Conservation (phyloP, 306 rosid species). For the Dicorynia guianensis region DNA sequence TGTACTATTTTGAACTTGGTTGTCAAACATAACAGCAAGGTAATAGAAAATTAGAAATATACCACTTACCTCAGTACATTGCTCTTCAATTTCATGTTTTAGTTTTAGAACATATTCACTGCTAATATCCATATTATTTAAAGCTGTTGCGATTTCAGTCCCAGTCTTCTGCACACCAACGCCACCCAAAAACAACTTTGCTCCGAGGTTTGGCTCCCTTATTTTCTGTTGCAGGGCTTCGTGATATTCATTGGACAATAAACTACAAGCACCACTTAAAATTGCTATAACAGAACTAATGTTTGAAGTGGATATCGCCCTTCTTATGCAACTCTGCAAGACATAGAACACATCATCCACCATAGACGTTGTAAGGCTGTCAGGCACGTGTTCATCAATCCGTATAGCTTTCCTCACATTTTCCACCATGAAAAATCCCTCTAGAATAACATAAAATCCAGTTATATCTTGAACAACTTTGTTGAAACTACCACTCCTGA, state of each 20-base stretch:
- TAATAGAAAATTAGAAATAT: constrained; percentile 34
- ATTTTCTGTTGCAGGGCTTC: constrained; percentile 86
- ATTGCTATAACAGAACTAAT: constrained; percentile 90
- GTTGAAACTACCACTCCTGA: constrained; percentile 87
- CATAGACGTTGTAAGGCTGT: constrained; percentile 94
- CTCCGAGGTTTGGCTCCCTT: constrained; percentile 94
- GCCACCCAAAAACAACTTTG: constrained; percentile 91
- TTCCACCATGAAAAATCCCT: constrained; percentile 98
- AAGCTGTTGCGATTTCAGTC: constrained; percentile 83
- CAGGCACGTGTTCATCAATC: constrained; percentile 87
- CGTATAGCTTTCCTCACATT: constrained; percentile 89
- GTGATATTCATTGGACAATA: constrained; percentile 82
- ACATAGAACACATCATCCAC: constrained; percentile 97
- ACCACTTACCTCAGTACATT: constrained; percentile 81
- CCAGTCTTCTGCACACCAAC: constrained; percentile 90
- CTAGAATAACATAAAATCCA: constrained; percentile 87
- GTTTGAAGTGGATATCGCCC: constrained; percentile 88
- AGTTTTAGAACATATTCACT: constrained; percentile 90
- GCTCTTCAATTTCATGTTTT: constrained; percentile 92
- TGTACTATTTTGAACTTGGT: constrained; percentile 10
- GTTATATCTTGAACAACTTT: constrained; percentile 88
- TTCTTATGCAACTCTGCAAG: constrained; percentile 85
- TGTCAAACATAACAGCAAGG: constrained; percentile 17
- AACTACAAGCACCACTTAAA: constrained; percentile 86
- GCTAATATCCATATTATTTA: constrained; percentile 91